Base-by-base conservation (phyloP, 2,329 filamentous ascomycete genomes). In the Ophiostoma himal-ulmi region DNA sequence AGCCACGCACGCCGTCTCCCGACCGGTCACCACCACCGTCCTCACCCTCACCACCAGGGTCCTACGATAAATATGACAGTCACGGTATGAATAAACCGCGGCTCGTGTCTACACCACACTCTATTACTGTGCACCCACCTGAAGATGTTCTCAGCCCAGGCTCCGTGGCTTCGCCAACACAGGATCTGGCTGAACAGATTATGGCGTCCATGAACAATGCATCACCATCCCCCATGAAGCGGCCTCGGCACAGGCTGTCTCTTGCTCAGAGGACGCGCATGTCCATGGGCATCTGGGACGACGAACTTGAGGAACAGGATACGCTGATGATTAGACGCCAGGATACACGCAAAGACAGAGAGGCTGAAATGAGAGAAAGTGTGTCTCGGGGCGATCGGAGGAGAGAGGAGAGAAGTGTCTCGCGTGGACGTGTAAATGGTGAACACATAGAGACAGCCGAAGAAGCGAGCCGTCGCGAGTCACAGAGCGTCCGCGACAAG, bases 181-280 rank as follows among this genome's bases (percentile, higher is more conserved):
- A 86, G 70, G 79, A 80, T n/a, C 76, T 84, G 72, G 86, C 86
- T 0, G 84, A 88, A 70, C 80, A 84, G 57, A 88, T 88, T 60
- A 77, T 88, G 5, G 82, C 83, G 14, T 85, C 84, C 0, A 84
- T 88, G 77, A 79, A 83, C 34, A 82, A 82, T 65, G 81, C 82
- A 0, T 88, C 87, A 1, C 86, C 86, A 0, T 89, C 87, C 0
- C 87, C 87, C 0, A 77, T 80, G 62, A 89, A 87, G 74, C 84
- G 81, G 71, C 79, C 81, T 0, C 82, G 86, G 0, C 86, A 87
- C 68, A 84, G 83, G 0, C 79, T 90, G 10, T 89, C 89, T 0
- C 84, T 95, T 0, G 85, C 90, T 4, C 93, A 96, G 76, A 89
- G 93, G 67, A 96, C 94, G 0, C 88, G 91, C 22, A 84, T 93